A percentile compares a stretch with the other conserved stretches of the same genome.
Conservation (phyloP, 2,329 filamentous ascomycete genomes). For the Penicillium sp. region DNA sequence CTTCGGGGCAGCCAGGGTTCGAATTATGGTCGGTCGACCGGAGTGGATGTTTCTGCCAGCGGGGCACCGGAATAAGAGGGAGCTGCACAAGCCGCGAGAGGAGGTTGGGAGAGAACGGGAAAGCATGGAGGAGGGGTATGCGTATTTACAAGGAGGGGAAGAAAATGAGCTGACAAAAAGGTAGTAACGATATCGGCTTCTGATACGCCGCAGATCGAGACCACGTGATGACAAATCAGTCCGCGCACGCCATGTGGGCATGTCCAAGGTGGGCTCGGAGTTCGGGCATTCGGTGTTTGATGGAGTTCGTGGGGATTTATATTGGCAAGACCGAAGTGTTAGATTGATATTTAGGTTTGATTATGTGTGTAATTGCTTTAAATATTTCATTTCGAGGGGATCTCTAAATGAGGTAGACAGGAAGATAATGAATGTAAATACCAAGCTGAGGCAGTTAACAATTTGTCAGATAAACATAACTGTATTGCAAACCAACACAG, state of each 20-base stretch:
- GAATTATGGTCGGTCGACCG: conserved; percentile 20
- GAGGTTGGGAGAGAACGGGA: conserved; percentile 26
- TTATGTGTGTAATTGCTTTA: too few relatives aligned
- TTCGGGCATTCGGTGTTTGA: background rate
- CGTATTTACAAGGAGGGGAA: conserved; percentile 22
- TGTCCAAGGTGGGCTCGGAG: background rate
- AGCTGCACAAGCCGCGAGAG: conserved; percentile 28
- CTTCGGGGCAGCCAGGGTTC: conserved; percentile 33
- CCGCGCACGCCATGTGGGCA: background rate
- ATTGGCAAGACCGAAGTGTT: too few relatives aligned
- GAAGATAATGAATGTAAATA: too few relatives aligned
- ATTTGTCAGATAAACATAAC: too few relatives aligned
- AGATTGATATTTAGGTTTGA: too few relatives aligned
- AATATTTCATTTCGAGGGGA: too few relatives aligned
- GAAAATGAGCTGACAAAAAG: conserved; percentile 16
- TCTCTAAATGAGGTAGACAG: too few relatives aligned
- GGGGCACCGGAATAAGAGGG: conserved; percentile 16
- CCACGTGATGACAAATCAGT: conserved; percentile 21
- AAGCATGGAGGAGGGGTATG: conserved; percentile 28
- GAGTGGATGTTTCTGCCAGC: conserved; percentile 13
- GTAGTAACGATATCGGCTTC: conserved; percentile 21
- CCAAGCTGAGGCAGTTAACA: too few relatives aligned
- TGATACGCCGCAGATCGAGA: conserved; percentile 9
- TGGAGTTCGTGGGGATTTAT: too few relatives aligned
- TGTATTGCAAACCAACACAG: too few relatives aligned